Base-by-base conservation (phyloP, 345 rosid species). In the Boechera stricta region DNA sequence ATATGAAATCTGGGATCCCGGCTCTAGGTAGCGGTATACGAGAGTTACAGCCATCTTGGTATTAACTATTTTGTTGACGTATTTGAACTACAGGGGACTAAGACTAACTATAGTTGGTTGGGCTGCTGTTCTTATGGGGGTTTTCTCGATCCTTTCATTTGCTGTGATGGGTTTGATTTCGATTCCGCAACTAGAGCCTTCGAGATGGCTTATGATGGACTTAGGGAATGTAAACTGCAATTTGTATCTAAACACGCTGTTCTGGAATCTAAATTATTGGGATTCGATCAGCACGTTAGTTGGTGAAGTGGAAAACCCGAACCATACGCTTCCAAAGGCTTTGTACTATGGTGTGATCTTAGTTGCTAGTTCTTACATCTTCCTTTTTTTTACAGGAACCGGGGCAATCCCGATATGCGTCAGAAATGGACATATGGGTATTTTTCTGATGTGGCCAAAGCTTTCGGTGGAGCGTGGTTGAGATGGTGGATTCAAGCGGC, bases 251-350 rank as follows among this genome's bases (percentile, higher is more conserved):
- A 91, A 89, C 79, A 86, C 90, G 1, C 88, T 89, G 71, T 87
- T 91, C 72, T 89, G 96, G 96, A 89, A 89, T 67, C 80, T 91
- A 6, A 90, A 90, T 80, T 88, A 90, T 51, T 90, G 91, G 91
- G 96, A 90, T 73, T 90, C 96, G 0, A 85, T 90, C 12, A 88
- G 96, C 69, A 90, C 96, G 0, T 65, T 90, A 26, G 83, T 90
- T 10, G 96, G 96, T 45, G 96, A 90, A 77, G 91, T 90, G 7
- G 83, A 88, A 15, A 86, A 87, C 69, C 96, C 96, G 0, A 86
- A 86, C 77, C 82, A 64, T 66, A 88, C 89, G 42, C 89, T 88
- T 33, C 93, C 96, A 24, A 88, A 83, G 75, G 85, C 93, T 69
- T 82, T 90, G 69, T 86, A 80, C 47, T 86, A 84, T 48, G 93